A percentile compares a stretch with the other conserved stretches of the same genome.
phyloP scores from a whole-genome alignment of 2,329 filamentous ascomycete genomes.

The Setomelanomma holmii region DNA sequence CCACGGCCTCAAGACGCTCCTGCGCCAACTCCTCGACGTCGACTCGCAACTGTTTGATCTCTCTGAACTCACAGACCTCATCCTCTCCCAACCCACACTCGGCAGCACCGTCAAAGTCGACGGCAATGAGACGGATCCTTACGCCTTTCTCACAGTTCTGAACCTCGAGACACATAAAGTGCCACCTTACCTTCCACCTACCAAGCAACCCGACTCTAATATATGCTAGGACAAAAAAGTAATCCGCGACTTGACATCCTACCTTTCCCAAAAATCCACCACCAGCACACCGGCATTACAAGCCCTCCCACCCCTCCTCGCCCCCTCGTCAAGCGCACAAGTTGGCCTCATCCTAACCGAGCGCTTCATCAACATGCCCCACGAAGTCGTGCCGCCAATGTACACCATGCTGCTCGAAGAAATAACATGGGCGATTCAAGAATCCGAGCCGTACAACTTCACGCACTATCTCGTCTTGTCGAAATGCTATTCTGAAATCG shows the following conservation, averaged over 20 bases:
- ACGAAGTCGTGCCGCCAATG: constrained; percentile 89
- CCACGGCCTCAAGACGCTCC: constrained; percentile 87
- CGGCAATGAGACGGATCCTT: constrained; percentile 89
- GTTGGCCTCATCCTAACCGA: constrained; percentile 91
- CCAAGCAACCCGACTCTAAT: constrained; percentile 4
- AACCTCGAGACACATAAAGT: constrained; percentile 79
- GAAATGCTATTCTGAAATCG: constrained; percentile 90
- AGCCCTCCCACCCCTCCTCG: constrained; percentile 47
- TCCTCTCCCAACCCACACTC: constrained; percentile 84
- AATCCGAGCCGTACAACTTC: constrained; percentile 91
- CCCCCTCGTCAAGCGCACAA: constrained; percentile 54
- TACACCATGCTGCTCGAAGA: constrained; percentile 95
- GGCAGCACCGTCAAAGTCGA: constrained; percentile 98
- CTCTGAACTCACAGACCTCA: constrained; percentile 82
- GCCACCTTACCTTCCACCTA: constrained; percentile 9
- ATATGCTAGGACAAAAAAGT: constrained; percentile 68
- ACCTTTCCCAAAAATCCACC: constrained; percentile 65
- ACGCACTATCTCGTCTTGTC: constrained; percentile 91
- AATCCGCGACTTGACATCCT: constrained; percentile 73
- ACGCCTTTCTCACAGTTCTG: constrained; percentile 87
- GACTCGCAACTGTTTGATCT: constrained; percentile 87
- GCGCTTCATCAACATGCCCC: constrained; percentile 94
- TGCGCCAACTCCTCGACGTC: constrained; percentile 90
- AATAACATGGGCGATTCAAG: constrained; percentile 84
- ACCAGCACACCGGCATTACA: constrained; percentile 60